Evolutionary conservation across 495 filamentous ascomycete genomes (phyloP).

Genomic region (Neurospora africana): DNA sequence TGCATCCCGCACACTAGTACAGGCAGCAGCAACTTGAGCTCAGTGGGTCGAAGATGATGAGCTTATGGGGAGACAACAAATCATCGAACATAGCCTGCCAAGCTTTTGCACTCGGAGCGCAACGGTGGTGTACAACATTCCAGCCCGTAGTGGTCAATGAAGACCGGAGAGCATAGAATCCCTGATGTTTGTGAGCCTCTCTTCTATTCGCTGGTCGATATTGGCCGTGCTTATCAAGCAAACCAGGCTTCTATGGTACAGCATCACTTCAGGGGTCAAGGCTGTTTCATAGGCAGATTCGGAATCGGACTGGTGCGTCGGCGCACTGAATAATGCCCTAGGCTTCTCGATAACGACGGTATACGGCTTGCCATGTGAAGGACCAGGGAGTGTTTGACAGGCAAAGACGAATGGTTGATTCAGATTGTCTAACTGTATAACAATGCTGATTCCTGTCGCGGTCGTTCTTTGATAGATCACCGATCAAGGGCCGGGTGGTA

Average conservation of each 20-base stretch:
- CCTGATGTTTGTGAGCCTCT: background rate
- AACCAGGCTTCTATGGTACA: background rate
- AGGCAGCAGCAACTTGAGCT: background rate
- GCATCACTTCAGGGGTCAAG: background rate
- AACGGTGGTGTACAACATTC: background rate
- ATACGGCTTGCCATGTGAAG: background rate
- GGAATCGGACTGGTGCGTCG: background rate
- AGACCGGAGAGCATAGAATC: background rate
- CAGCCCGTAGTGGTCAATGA: background rate
- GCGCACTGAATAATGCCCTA: background rate
- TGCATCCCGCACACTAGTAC: background rate
- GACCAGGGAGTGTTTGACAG: background rate
- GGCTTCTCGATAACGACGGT: background rate
- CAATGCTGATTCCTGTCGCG: background rate
- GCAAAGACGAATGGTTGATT: background rate
- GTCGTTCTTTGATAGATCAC: background rate
- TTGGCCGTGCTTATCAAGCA: background rate
- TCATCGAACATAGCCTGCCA: background rate
- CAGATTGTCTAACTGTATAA: background rate
- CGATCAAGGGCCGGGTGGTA: background rate
- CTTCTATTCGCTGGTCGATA: background rate
- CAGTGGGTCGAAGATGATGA: background rate
- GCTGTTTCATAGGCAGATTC: background rate
- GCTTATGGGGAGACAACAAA: background rate
- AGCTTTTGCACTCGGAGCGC: background rate